Evolutionary conservation across 2,329 filamentous ascomycete species (phyloP).

Genomic region (Fusarium graminum): DNA sequence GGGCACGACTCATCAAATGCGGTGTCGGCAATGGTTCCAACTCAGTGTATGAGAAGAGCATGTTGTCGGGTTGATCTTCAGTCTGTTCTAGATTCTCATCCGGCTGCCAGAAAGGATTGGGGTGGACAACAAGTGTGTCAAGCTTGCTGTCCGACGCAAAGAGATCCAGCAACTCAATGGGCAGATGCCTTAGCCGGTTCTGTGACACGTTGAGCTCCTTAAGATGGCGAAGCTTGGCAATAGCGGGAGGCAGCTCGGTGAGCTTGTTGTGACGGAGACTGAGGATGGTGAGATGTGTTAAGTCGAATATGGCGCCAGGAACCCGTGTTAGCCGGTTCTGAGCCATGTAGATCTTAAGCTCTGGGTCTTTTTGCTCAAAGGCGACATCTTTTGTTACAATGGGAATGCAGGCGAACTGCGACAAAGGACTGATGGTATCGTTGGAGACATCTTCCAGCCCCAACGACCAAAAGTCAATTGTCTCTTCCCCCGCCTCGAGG

Average conservation of each 20-base stretch:
- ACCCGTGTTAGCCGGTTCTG: conserved; percentile 69
- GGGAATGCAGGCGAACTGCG: conserved; percentile 67
- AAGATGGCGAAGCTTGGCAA: conserved; percentile 70
- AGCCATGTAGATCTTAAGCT: conserved; percentile 72
- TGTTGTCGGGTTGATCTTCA: conserved; percentile 15
- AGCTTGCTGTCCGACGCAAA: conserved; percentile 62
- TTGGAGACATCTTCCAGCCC: conserved; percentile 67
- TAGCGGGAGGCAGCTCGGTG: conserved; percentile 69
- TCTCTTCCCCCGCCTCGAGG: conserved; percentile 70
- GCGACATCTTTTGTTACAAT: conserved; percentile 67
- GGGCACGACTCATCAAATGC: conserved; percentile 43
- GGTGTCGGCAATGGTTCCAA: conserved; percentile 19
- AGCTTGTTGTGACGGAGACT: conserved; percentile 75
- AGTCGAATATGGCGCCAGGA: conserved; percentile 71
- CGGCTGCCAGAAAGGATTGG: conserved; percentile 72
- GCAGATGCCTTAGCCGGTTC: conserved; percentile 71
- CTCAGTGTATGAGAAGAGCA: conserved; percentile 28
- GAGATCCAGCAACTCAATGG: conserved; percentile 72
- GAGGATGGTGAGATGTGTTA: conserved; percentile 73
- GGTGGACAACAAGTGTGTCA: conserved; percentile 67
- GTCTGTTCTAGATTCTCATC: conserved; percentile 29
- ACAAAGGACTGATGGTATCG: conserved; percentile 68
- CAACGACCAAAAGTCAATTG: conserved; percentile 72
- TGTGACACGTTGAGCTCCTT: conserved; percentile 74
- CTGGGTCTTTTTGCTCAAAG: conserved; percentile 70